Conservation (phyloP, 169 alveolate species). For the Cryptosporidium ryanae region DNA sequence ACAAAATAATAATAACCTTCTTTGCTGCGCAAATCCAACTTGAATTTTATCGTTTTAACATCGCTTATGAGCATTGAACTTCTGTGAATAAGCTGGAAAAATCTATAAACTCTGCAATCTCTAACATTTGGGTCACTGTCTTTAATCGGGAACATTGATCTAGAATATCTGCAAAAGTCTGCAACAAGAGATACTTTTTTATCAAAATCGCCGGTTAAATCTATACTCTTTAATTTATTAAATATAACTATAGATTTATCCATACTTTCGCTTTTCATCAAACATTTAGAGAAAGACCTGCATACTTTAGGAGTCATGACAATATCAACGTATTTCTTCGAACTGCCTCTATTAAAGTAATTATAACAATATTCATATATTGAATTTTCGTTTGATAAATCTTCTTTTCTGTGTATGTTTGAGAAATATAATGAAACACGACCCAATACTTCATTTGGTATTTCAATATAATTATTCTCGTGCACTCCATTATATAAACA, state of each 20-base stretch:
- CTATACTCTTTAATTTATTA: slow-evolving; percentile 1
- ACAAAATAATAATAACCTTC: slow-evolving; percentile 6
- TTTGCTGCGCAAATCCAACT: slow-evolving; percentile 3
- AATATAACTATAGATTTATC: neutral
- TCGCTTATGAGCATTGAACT: neutral
- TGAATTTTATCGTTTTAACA: neutral
- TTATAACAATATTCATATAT: neutral
- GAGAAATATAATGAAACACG: neutral
- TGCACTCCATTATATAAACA: slow-evolving; percentile 25
- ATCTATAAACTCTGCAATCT: slow-evolving; percentile 29
- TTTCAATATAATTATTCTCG: slow-evolving; percentile 1
- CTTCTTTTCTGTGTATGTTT: neutral
- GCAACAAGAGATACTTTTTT: slow-evolving; percentile 11
- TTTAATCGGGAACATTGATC: neutral
- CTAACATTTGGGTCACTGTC: neutral
- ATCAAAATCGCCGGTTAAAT: slow-evolving; percentile 41
- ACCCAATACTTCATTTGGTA: slow-evolving; percentile 26
- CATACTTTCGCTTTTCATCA: neutral
- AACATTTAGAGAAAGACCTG: slow-evolving; percentile 12
- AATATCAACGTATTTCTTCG: neutral
- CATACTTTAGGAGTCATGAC: neutral
- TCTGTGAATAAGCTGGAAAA: slow-evolving; percentile 34
- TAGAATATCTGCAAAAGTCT: slow-evolving; percentile 17
- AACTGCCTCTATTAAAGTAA: neutral
- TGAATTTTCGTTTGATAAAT: neutral